A percentile compares a stretch with the other conserved stretches of the same genome.
Evolutionary conservation across 139 green algal species (phyloP).

Genomic region (Micromonas pusilla): DNA sequence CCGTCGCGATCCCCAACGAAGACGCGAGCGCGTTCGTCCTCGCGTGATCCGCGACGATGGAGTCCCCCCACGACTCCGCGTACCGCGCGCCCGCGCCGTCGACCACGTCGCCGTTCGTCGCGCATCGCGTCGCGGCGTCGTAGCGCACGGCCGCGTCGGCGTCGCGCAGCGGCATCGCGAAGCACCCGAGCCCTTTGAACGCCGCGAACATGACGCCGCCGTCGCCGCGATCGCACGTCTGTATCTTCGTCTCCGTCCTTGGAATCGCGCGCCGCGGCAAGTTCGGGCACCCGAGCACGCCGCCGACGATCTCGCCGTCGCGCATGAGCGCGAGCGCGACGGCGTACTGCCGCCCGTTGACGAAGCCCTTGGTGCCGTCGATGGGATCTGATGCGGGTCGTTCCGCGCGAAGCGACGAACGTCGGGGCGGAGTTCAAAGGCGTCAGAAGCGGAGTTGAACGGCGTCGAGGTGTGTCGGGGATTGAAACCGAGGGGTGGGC

Average conservation of each 20-base stretch:
- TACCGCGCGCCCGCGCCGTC: background rate
- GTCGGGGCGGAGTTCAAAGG: no score
- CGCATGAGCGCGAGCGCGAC: constrained; percentile 44
- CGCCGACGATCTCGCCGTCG: constrained; percentile 39
- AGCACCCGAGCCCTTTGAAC: background rate
- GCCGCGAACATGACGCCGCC: background rate
- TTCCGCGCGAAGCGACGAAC: no score
- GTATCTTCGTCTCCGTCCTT: background rate
- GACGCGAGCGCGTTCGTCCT: background rate
- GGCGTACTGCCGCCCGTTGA: constrained; percentile 45
- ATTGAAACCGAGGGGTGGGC: no score
- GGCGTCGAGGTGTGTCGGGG: no score
- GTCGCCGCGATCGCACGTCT: background rate
- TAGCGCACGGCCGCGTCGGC: background rate
- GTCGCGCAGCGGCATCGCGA: background rate
- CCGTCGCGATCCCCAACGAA: background rate
- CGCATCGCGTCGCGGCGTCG: background rate
- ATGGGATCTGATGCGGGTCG: no score
- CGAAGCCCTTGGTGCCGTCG: constrained; percentile 48
- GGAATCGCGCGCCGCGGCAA: constrained; percentile 26
- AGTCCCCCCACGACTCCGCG: constrained; percentile 27
- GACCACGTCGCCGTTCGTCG: background rate
- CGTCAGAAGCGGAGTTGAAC: no score
- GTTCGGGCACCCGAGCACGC: constrained; percentile 49
- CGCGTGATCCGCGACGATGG: constrained; percentile 16